phyloP scores from a whole-genome alignment of 1,139 yeast species.

The Candida sojae region DNA sequence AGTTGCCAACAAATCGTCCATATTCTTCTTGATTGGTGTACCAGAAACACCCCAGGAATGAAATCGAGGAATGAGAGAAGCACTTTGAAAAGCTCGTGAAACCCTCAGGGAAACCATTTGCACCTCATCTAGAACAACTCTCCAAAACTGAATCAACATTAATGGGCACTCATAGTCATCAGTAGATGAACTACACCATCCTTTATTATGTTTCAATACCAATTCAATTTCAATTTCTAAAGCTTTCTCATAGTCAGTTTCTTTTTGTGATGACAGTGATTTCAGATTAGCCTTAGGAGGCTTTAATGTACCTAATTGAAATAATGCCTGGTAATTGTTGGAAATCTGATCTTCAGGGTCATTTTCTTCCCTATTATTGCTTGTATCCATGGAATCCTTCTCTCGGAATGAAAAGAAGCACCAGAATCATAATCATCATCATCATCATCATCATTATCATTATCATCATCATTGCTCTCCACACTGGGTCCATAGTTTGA shows the following conservation, averaged over 20 bases:
- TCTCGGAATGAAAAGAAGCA: neutral
- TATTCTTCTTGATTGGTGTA: slow-evolving; percentile 74
- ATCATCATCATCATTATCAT: slow-evolving; percentile 1
- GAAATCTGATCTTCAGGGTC: slow-evolving; percentile 12
- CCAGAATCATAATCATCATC: too few relatives aligned
- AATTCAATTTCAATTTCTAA: slow-evolving; percentile 38
- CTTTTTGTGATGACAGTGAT: slow-evolving; percentile 20
- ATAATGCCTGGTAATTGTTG: slow-evolving; percentile 27
- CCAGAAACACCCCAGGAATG: slow-evolving; percentile 99
- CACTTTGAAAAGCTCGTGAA: slow-evolving; percentile 77
- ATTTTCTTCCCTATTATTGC: neutral
- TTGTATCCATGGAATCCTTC: neutral
- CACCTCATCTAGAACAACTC: slow-evolving; percentile 89
- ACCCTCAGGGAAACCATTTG: slow-evolving; percentile 84
- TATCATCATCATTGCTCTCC: slow-evolving; percentile 8
- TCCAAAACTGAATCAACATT: slow-evolving; percentile 83
- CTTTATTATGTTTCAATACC: slow-evolving; percentile 32
- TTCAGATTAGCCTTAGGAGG: slow-evolving; percentile 31
- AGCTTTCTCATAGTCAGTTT: slow-evolving; percentile 38
- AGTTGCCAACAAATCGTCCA: slow-evolving; percentile 70
- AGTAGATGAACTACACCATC: slow-evolving; percentile 24
- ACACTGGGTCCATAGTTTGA: slow-evolving; percentile 12
- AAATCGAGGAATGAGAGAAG: slow-evolving; percentile 74
- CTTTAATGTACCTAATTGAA: slow-evolving; percentile 29
- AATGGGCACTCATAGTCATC: slow-evolving; percentile 76